Conservation (phyloP, 805 yeast genomes). For the Isabelozyma pseudorhagii region DNA sequence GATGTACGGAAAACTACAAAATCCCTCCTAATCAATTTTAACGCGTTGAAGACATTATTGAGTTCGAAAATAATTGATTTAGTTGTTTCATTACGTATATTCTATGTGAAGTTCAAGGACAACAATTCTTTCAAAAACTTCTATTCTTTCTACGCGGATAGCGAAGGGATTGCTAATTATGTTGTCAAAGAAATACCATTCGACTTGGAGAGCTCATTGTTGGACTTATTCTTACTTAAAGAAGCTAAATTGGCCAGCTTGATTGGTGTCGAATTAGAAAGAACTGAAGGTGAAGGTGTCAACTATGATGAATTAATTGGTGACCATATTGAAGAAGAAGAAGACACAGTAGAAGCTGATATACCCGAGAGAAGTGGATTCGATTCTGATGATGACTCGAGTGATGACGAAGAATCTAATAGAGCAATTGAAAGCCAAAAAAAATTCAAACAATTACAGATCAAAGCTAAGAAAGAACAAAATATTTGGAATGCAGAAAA, state of each 20-base stretch:
- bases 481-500: conserved; percentile 36
- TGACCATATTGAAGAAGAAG: conserved; percentile 2
- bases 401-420: conserved; percentile 2
- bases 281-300: conserved; percentile 52
- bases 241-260: conserved; percentile 45
- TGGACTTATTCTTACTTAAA: conserved; percentile 44
- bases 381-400: not conserved
- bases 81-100: conserved; percentile 28
- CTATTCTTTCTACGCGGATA: conserved; percentile 26
- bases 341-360: conserved; percentile 11
- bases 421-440: not conserved
- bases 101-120: conserved; percentile 24
- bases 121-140: conserved; percentile 29
- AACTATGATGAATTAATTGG: conserved; percentile 25
- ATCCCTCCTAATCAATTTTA: conserved; percentile 16
- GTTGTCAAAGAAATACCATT: conserved; percentile 21
- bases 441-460: not conserved
- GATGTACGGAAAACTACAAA: not conserved
- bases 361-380: not conserved
- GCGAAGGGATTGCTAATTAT: conserved; percentile 12
- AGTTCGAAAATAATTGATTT: conserved; percentile 29
- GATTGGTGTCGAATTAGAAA: conserved; percentile 40
- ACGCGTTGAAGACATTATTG: conserved; percentile 19
- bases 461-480: conserved; percentile 3
- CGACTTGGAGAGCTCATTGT: conserved; percentile 26